Evolutionary conservation across 2,329 filamentous ascomycete species (phyloP).

Genomic region (Nemania sp.): DNA sequence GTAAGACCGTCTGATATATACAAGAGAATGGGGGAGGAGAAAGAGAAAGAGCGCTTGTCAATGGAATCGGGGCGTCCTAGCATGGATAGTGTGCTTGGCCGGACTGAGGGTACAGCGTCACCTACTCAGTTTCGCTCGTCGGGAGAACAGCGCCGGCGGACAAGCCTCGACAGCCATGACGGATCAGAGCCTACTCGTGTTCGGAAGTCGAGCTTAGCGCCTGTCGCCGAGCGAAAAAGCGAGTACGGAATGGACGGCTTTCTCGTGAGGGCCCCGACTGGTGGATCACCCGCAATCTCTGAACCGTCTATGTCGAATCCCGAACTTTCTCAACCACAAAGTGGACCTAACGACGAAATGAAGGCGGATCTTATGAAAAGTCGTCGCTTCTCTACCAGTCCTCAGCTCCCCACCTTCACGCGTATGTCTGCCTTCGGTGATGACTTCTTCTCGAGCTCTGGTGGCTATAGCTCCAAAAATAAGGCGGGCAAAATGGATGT

Average conservation of each 20-base stretch:
- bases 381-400: conserved; percentile 62
- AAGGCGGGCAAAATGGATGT: not conserved
- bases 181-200: conserved; percentile 53
- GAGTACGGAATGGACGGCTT: conserved; percentile 67
- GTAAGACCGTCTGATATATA: conserved; percentile 83
- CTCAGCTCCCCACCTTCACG: conserved; percentile 67
- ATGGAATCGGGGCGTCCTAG: conserved; percentile 69
- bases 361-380: conserved; percentile 35
- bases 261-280: conserved; percentile 39
- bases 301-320: conserved; percentile 12
- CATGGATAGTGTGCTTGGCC: conserved; percentile 61
- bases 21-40: conserved; percentile 76
- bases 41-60: conserved; percentile 66
- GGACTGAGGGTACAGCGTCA: conserved; percentile 45
- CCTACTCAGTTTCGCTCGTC: conserved; percentile 40
- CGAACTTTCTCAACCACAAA: conserved; percentile 1
- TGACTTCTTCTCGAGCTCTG: conserved; percentile 63
- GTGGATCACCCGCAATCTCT: conserved; percentile 9
- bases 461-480: conserved; percentile 36
- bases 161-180: conserved; percentile 52
- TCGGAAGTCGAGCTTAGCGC: conserved; percentile 59
- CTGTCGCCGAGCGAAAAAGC: conserved; percentile 69
- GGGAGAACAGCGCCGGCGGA: conserved; percentile 44
- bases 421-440: conserved; percentile 71
- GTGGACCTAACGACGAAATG: conserved; percentile 25